Percentiles rank a stretch among this genome's conserved stretches.
These are phyloP conservation scores for Yamadazyma paraphyllophila DNA, from an alignment of 805 yeast genomes.

Conservation along the genomic window DNA sequence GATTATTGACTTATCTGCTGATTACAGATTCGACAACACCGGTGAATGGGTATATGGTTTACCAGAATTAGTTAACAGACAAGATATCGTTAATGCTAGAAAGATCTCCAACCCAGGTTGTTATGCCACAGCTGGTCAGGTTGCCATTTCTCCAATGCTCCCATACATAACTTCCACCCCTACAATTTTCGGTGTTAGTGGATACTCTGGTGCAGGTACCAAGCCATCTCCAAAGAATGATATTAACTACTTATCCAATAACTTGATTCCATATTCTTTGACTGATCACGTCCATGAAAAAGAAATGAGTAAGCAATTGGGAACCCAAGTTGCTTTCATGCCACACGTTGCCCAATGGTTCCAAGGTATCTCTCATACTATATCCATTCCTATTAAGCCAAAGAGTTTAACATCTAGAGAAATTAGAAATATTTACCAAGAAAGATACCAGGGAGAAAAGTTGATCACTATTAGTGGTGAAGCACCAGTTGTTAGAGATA, in stretches of 20 bases:
- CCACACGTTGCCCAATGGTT: conserved; percentile 99
- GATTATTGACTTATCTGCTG: conserved; percentile 92
- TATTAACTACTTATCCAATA: conserved; percentile 66
- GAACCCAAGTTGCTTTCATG: conserved; percentile 77
- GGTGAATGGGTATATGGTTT: conserved; percentile 92
- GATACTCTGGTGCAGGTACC: conserved; percentile 99
- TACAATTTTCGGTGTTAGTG: conserved; percentile 90
- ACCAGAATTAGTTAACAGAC: conserved; percentile 83
- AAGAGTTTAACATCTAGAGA: conserved; percentile 74
- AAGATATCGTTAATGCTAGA: conserved; percentile 61
- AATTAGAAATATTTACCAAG: conserved; percentile 80
- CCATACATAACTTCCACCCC: conserved; percentile 71
- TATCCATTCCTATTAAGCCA: conserved; percentile 77
- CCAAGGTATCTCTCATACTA: conserved; percentile 95
- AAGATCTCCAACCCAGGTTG: conserved; percentile 97
- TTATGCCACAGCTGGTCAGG: conserved; percentile 97
- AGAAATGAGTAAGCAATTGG: conserved; percentile 82
- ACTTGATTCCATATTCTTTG: conserved; percentile 90
- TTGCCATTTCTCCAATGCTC: conserved; percentile 80
- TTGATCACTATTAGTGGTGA: conserved; percentile 85
- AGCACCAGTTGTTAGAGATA: conserved; percentile 88
- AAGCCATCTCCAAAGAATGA: conserved; percentile 98
- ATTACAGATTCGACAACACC: conserved; percentile 87
- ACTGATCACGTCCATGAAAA: conserved; percentile 97
- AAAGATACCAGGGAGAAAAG: conserved; percentile 82